phyloP scores from a whole-genome alignment of 2,329 filamentous ascomycete species.

The Colletotrichum gigasporum region DNA sequence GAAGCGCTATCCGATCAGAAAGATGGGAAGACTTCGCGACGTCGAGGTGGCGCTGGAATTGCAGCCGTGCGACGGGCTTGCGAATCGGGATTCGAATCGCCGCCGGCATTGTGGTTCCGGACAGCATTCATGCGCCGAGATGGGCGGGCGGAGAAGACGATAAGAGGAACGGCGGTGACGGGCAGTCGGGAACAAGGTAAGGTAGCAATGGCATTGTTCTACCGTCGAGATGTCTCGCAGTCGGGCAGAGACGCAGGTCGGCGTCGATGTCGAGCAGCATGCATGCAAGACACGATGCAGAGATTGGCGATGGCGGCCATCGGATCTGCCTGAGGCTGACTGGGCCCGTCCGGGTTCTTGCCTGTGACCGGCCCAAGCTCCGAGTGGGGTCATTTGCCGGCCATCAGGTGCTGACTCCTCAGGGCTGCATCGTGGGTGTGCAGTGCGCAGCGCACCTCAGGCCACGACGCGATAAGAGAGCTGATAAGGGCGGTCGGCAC shows the following conservation, averaged over 20 bases:
- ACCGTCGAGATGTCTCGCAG: background rate
- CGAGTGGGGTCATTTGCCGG: no score
- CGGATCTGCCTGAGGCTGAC: background rate
- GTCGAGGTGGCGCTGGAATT: background rate
- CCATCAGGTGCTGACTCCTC: no score
- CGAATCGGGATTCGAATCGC: slow-evolving; percentile 46
- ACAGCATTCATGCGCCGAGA: no score
- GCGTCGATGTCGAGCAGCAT: slow-evolving; percentile 25
- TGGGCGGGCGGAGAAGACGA: background rate
- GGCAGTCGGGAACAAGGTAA: background rate
- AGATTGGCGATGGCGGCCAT: background rate
- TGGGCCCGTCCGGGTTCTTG: background rate
- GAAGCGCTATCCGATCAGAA: slow-evolving; percentile 40
- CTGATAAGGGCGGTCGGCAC: background rate
- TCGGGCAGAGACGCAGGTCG: slow-evolving; percentile 25
- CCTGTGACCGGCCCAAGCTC: slow-evolving; percentile 9
- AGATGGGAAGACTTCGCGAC: slow-evolving; percentile 36
- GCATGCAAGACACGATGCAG: slow-evolving; percentile 23
- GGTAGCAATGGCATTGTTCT: background rate
- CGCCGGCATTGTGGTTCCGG: slow-evolving; percentile 33
- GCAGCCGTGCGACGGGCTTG: slow-evolving; percentile 26
- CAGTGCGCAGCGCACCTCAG: no score
- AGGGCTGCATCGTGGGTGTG: no score
- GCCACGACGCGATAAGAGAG: background rate
- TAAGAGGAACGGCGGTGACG: no score